Percentiles rank a stretch among this genome's conserved stretches.
phyloP scores from a whole-genome alignment of 2,329 filamentous ascomycete species.

The Emmonsia crescens region DNA sequence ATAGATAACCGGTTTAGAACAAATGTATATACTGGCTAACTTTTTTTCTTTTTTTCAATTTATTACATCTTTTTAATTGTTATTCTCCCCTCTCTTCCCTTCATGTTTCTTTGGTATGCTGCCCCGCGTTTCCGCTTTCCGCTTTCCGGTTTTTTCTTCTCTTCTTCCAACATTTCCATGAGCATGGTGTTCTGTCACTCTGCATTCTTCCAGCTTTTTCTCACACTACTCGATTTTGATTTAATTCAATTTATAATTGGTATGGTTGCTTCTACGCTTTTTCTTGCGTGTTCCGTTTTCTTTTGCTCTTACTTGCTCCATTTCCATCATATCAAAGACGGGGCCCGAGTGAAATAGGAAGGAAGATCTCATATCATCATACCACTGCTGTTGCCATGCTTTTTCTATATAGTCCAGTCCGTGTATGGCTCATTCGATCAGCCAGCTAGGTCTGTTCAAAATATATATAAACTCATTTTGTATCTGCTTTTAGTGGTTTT shows the following conservation, averaged over 20 bases:
- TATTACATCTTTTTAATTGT: neutral
- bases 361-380: neutral
- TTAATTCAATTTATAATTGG: neutral
- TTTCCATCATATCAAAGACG: neutral
- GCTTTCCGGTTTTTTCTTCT: neutral
- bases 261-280: neutral
- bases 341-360: neutral
- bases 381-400: neutral
- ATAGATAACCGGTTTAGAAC: neutral
- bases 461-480: neutral
- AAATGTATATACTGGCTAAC: slow-evolving; percentile 2
- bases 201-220: neutral
- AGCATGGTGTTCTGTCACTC: neutral
- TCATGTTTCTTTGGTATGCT: neutral
- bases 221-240: neutral
- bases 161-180: neutral
- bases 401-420: neutral
- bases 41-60: neutral
- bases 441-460: neutral
- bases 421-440: neutral
- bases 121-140: neutral
- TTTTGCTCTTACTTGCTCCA: neutral
- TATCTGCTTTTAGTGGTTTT: neutral
- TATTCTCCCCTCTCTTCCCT: neutral
- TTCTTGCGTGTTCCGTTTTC: neutral